These are phyloP conservation scores for Yamadazyma buinensis DNA, from an alignment of 1,139 yeast species.

Conservation along the genomic window DNA sequence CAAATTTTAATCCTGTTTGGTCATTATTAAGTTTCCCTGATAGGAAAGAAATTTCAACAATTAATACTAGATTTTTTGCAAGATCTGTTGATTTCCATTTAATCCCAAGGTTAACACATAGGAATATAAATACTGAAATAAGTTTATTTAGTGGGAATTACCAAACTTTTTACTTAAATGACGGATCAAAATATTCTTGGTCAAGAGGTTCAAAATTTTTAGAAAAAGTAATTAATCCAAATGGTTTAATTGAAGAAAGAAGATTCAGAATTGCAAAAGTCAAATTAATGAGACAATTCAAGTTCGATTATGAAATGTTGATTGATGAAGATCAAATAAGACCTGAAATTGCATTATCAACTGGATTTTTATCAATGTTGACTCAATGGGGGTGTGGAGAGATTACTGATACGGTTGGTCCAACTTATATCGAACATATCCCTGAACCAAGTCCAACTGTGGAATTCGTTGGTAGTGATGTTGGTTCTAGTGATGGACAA, in stretches of 20 bases:
- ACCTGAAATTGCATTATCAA: slow-evolving; percentile 48
- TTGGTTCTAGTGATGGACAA: not conserved
- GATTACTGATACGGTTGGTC: slow-evolving; percentile 51
- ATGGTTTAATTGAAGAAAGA: slow-evolving; percentile 50
- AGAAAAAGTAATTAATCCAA: slow-evolving; percentile 50
- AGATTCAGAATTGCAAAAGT: slow-evolving; percentile 53
- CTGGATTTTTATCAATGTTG: slow-evolving; percentile 58
- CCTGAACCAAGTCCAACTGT: slow-evolving; percentile 2
- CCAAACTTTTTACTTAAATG: slow-evolving; percentile 43
- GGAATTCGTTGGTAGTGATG: not conserved
- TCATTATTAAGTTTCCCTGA: slow-evolving; percentile 41
- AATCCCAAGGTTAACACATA: slow-evolving; percentile 42
- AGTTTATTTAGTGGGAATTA: slow-evolving; percentile 25
- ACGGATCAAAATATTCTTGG: slow-evolving; percentile 57
- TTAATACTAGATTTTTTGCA: slow-evolving; percentile 45
- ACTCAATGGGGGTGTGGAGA: slow-evolving; percentile 63
- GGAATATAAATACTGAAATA: slow-evolving; percentile 23
- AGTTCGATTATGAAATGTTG: slow-evolving; percentile 56
- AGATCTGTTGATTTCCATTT: slow-evolving; percentile 50
- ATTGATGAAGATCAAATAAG: slow-evolving; percentile 47
- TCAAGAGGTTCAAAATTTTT: slow-evolving; percentile 46
- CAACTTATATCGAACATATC: slow-evolving; percentile 28
- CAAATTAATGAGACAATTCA: slow-evolving; percentile 53
- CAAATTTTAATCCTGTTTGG: slow-evolving; percentile 53
- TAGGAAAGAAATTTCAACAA: slow-evolving; percentile 47